Base-by-base conservation (phyloP, 768 basidiomycete genomes). In the Mycena metata region DNA sequence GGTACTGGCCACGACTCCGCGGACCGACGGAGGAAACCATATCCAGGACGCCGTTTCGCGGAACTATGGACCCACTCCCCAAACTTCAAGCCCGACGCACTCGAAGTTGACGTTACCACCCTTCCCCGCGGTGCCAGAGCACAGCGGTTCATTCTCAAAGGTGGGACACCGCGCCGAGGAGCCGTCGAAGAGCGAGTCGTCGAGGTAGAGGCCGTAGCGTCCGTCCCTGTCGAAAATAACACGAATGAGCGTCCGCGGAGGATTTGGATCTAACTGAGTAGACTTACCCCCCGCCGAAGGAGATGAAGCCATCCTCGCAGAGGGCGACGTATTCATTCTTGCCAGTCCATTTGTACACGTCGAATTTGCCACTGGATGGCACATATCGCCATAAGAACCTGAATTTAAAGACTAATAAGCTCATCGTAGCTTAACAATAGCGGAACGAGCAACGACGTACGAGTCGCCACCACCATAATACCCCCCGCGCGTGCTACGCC, bases 391-490 rank as follows among this genome's bases (percentile, higher is more conserved):
- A 96, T 36, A 96, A 75, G 76, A 96, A 96, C 26, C 94, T 95
- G 65, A 10, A 39, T 39, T 30, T 30, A 23, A 54, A 19, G 50
- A n/a, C 26, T 52, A 35, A 70, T 30, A 26, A 54, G 55, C 24
- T 17, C 12, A 60, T n/a, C n/a, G n/a, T 39, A 16, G 26, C n/a
- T 41, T 7, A 24, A 45, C 7, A 19, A 15, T 43, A 36, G 61
- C 39, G 49, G 35, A 49, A 45, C n/a, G 50, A 41, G n/a, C 13
- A 46, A 59, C 23, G n/a, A 82, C 83, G 70, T 61, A 86, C 93
- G 94, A 94, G 72, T 96, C 96, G 9, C 96, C 96, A 61, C 91
- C 91, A 0, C 97, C 97, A 73, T 91, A 95, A 79, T 96, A 97
- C 4, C 82, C 85, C 45, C 86, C 85, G 8, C 89, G 88, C 60